Conservation (phyloP, 495 filamentous ascomycete species). For the Darksidea phi region DNA sequence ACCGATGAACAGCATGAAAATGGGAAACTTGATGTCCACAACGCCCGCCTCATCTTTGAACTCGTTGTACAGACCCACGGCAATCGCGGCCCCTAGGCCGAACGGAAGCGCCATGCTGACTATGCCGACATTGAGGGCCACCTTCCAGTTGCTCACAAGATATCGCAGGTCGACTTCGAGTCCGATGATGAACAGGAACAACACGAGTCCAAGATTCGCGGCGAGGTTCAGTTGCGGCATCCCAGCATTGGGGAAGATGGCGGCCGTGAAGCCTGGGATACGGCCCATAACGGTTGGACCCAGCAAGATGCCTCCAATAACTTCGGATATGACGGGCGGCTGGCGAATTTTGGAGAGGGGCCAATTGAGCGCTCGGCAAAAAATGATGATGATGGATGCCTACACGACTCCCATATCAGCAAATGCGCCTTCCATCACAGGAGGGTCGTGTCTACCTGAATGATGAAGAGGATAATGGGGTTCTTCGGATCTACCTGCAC, state of each 20-base stretch:
- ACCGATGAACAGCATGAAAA: conserved; percentile 90
- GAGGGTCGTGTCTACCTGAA: conserved; percentile 64
- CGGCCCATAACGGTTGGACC: conserved; percentile 84
- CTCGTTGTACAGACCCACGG: conserved; percentile 79
- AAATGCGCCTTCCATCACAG: not conserved
- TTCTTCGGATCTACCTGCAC: conserved; percentile 68
- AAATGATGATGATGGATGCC: conserved; percentile 85
- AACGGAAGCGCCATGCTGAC: conserved; percentile 85
- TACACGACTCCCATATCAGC: conserved; percentile 39
- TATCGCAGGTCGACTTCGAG: conserved; percentile 90
- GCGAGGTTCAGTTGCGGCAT: conserved; percentile 76
- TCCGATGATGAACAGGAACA: conserved; percentile 91
- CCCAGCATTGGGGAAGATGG: conserved; percentile 73
- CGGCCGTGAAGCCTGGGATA: conserved; percentile 72
- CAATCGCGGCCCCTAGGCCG: conserved; percentile 69
- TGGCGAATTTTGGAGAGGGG: conserved; percentile 85
- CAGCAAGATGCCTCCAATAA: conserved; percentile 87
- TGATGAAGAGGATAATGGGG: conserved; percentile 91
- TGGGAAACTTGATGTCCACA: conserved; percentile 68
- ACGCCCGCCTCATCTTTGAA: conserved; percentile 66
- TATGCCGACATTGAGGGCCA: conserved; percentile 76
- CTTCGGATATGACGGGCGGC: conserved; percentile 92
- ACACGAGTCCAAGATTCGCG: conserved; percentile 83
- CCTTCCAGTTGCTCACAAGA: conserved; percentile 80
- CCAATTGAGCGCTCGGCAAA: conserved; percentile 79